Evolutionary conservation across 1,284 basidiomycete species (phyloP).

Genomic region (Farysia itapuensis): DNA sequence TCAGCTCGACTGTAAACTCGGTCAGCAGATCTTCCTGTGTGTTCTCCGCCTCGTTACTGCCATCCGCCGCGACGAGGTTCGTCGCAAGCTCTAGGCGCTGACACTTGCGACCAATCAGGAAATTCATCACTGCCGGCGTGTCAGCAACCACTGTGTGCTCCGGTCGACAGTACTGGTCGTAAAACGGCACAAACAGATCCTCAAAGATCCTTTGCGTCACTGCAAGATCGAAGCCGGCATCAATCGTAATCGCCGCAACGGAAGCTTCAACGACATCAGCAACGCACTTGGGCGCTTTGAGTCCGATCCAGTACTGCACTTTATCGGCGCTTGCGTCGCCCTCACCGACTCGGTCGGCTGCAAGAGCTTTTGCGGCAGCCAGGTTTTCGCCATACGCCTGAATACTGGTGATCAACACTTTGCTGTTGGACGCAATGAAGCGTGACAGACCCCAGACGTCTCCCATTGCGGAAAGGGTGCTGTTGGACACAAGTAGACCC

Average conservation of each 20-base stretch:
- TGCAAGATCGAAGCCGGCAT: slow-evolving; percentile 20
- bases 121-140: slow-evolving; percentile 1
- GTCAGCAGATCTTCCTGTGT: neutral
- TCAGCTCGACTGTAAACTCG: neutral
- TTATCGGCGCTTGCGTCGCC: neutral
- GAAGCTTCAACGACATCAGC: slow-evolving; percentile 41
- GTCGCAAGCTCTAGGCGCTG: neutral
- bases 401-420: slow-evolving; percentile 3
- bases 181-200: slow-evolving; percentile 18
- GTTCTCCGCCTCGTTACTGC: neutral
- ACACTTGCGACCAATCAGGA: neutral
- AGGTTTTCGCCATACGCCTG: neutral
- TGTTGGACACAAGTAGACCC: slow-evolving; percentile 15
- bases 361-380: neutral
- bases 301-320: slow-evolving; percentile 15
- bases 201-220: slow-evolving; percentile 8
- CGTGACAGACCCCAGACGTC: slow-evolving; percentile 6
- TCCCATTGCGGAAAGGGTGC: slow-evolving; percentile 19
- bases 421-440: slow-evolving; percentile 10
- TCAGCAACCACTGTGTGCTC: slow-evolving; percentile 7
- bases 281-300: slow-evolving; percentile 19
- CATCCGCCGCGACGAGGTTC: neutral
- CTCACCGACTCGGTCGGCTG: neutral
- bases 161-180: slow-evolving; percentile 6
- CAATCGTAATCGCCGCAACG: slow-evolving; percentile 39